A percentile compares a stretch with the other conserved stretches of the same genome.
Evolutionary conservation across 2,329 filamentous ascomycete genomes (phyloP).

Genomic region (Setomelanomma holmii): DNA sequence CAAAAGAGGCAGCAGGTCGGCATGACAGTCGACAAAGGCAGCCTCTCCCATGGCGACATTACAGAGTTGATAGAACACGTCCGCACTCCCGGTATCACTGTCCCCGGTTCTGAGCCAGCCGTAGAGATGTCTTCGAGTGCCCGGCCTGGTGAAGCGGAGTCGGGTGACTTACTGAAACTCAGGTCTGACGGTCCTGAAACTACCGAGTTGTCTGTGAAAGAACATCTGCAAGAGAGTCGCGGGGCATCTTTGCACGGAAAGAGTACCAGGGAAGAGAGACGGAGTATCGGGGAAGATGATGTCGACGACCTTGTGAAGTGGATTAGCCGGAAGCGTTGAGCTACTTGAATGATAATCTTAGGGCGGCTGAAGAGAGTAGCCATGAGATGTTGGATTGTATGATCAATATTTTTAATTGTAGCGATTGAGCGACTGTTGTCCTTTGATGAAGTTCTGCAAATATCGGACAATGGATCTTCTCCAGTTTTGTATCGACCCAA

Average conservation of each 20-base stretch:
- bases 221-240: background rate
- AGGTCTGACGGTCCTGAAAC: background rate
- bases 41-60: conserved; percentile 19
- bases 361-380: background rate
- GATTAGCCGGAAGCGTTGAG: conserved; percentile 1
- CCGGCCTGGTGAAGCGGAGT: background rate
- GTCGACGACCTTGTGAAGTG: conserved; percentile 3
- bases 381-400: background rate
- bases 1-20: conserved; percentile 22
- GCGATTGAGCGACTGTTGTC: too few relatives aligned
- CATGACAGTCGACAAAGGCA: conserved; percentile 25
- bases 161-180: background rate
- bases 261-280: background rate
- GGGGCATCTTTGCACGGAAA: too few relatives aligned
- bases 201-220: background rate
- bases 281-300: background rate
- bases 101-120: background rate
- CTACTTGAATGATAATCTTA: background rate
- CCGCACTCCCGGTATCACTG: background rate
- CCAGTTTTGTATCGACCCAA: too few relatives aligned
- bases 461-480: too few relatives aligned
- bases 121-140: too few relatives aligned
- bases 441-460: too few relatives aligned
- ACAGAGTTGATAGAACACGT: conserved; percentile 6
- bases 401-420: too few relatives aligned